Evolutionary conservation across 345 rosid genomes (phyloP).

Genomic region (Isatis tinctoria): DNA sequence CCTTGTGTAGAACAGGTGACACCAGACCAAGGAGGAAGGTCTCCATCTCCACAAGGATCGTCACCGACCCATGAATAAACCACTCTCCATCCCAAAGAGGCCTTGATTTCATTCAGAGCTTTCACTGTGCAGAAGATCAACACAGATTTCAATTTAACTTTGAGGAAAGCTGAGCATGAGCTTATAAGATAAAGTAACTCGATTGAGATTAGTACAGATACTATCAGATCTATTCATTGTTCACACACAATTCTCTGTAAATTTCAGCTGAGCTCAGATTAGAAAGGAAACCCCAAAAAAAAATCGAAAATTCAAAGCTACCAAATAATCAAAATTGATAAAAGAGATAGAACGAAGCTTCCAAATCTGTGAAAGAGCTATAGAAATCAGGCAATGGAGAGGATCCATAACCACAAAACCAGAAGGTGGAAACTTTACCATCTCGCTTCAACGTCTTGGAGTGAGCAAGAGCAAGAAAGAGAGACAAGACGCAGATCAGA

Average conservation of each 20-base stretch:
- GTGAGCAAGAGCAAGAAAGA: slow-evolving; percentile 11
- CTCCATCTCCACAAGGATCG: slow-evolving; percentile 94
- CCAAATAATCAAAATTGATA: neutral
- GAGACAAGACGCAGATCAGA: slow-evolving; percentile 23
- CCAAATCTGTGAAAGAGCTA: neutral
- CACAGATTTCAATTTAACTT: neutral
- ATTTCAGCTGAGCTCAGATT: slow-evolving; percentile 10
- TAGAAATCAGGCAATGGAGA: neutral
- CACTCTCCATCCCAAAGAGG: slow-evolving; percentile 97
- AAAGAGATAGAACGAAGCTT: neutral
- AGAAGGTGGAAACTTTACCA: slow-evolving; percentile 17
- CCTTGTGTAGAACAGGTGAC: slow-evolving; percentile 88
- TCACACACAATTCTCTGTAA: neutral
- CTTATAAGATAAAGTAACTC: neutral
- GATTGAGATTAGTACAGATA: neutral
- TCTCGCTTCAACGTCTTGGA: slow-evolving; percentile 36
- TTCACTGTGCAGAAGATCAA: slow-evolving; percentile 48
- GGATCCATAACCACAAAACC: neutral
- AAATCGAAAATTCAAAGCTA: neutral
- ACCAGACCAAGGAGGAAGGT: slow-evolving; percentile 90
- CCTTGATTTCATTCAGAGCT: slow-evolving; percentile 95
- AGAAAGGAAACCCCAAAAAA: neutral
- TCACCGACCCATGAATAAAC: slow-evolving; percentile 98
- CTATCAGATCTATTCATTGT: slow-evolving; percentile 25
- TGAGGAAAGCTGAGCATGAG: slow-evolving; percentile 2